phyloP scores from a whole-genome alignment of 345 rosid genomes.

The Combretum micranthum region DNA sequence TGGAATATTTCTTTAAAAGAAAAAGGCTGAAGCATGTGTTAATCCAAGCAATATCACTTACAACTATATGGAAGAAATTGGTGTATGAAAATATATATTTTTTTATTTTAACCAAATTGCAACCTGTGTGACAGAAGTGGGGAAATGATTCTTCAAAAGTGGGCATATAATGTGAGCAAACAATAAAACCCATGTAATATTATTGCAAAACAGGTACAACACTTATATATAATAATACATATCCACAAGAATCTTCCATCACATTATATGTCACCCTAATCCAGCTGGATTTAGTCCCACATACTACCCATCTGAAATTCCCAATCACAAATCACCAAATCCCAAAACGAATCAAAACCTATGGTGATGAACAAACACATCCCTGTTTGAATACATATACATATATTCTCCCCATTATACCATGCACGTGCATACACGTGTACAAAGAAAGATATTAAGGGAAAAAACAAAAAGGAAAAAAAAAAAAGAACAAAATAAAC shows the following conservation, averaged over 20 bases:
- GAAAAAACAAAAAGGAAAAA: neutral
- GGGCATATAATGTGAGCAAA: conserved; percentile 17
- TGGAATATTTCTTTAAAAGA: too few species aligned
- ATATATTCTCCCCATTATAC: neutral
- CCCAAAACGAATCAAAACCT: neutral
- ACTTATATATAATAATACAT: conserved; percentile 6
- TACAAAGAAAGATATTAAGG: neutral
- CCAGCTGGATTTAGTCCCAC: conserved; percentile 23
- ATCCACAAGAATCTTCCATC: conserved; percentile 38
- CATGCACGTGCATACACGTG: neutral
- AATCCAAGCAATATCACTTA: too few species aligned
- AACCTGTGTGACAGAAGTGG: conserved; percentile 18
- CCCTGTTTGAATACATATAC: neutral
- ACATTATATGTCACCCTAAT: conserved; percentile 15
- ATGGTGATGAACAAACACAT: neutral
- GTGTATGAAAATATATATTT: neutral
- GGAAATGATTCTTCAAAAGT: conserved; percentile 35
- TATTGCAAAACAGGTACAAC: conserved; percentile 15
- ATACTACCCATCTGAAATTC: conserved; percentile 8
- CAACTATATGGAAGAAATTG: too few species aligned
- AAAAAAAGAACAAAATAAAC: neutral
- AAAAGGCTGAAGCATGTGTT: too few species aligned
- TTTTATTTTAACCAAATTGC: conserved; percentile 20
- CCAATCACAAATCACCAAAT: conserved; percentile 5
- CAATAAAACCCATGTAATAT: conserved; percentile 13